Conservation (phyloP, 768 basidiomycete species). For the Scleroderma bovista region DNA sequence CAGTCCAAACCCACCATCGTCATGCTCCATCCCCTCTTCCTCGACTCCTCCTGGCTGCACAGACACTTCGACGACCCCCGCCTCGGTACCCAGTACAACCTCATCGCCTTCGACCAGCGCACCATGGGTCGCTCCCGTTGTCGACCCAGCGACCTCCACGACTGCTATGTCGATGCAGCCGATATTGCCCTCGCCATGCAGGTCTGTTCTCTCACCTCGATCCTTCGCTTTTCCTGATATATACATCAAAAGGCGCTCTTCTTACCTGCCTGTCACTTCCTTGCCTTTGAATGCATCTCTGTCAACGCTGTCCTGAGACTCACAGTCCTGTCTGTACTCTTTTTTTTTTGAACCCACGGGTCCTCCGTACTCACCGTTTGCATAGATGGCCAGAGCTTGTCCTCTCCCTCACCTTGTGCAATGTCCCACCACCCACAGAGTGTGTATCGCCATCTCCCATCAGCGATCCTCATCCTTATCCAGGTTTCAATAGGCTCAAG, state of each 20-base stretch:
- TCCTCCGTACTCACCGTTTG: constrained; percentile 6
- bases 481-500: constrained; percentile 38
- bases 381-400: constrained; percentile 68
- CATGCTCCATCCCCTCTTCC: constrained; percentile 60
- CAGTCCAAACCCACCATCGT: constrained; percentile 60
- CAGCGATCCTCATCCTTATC: background rate
- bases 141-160: constrained; percentile 51
- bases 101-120: constrained; percentile 74
- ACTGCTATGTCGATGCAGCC: constrained; percentile 76
- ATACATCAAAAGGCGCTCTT: constrained; percentile 42
- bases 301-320: constrained; percentile 58
- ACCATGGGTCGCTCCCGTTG: constrained; percentile 52
- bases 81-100: constrained; percentile 51
- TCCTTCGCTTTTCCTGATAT: background rate
- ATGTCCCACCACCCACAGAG: constrained; percentile 64
- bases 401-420: constrained; percentile 61
- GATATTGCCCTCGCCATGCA: constrained; percentile 65
- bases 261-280: constrained; percentile 64
- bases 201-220: constrained; percentile 32
- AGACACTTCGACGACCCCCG: constrained; percentile 65
- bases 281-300: constrained; percentile 60
- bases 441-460: constrained; percentile 29
- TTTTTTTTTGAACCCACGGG: background rate
- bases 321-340: constrained; percentile 50
- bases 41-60: constrained; percentile 66